Conservation (phyloP, 2,329 filamentous ascomycete species). For the Bisporella sp. region DNA sequence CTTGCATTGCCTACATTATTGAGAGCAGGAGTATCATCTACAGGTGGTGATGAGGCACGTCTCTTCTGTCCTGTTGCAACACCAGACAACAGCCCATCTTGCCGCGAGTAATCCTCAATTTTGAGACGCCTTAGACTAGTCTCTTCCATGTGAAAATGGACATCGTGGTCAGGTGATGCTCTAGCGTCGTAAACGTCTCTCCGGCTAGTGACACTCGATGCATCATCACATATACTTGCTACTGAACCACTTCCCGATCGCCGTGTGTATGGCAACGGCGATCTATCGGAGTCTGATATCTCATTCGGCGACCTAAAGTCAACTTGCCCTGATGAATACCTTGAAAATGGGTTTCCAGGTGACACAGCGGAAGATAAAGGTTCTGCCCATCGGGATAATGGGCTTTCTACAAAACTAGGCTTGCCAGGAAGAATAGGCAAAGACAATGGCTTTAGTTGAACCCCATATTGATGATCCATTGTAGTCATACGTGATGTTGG, state of each 20-base stretch:
- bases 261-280: slow-evolving; percentile 25
- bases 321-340: slow-evolving; percentile 16
- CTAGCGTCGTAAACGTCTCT: slow-evolving; percentile 57
- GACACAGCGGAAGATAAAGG: slow-evolving; percentile 23
- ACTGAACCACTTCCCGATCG: slow-evolving; percentile 40
- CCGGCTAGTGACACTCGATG: slow-evolving; percentile 38
- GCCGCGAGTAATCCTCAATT: slow-evolving; percentile 42
- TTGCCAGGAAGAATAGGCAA: slow-evolving; percentile 25
- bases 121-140: slow-evolving; percentile 42
- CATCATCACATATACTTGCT: slow-evolving; percentile 37
- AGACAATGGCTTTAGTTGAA: slow-evolving; percentile 28
- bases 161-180: slow-evolving; percentile 30
- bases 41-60: slow-evolving; percentile 53
- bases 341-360: slow-evolving; percentile 19
- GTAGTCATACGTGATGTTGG: slow-evolving; percentile 25
- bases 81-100: slow-evolving; percentile 23
- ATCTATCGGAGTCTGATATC: slow-evolving; percentile 23
- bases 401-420: slow-evolving; percentile 23
- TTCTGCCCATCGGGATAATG: slow-evolving; percentile 24
- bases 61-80: slow-evolving; percentile 50
- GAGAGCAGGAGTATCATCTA: slow-evolving; percentile 36
- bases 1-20: slow-evolving; percentile 27
- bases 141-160: slow-evolving; percentile 46
- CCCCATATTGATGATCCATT: slow-evolving; percentile 22
- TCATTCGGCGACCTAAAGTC: slow-evolving; percentile 26